Evolutionary conservation across 2,329 filamentous ascomycete species (phyloP), one percentile per base, ranked within the genome.

Genomic region (Arthrocladium fulminans): DNA sequence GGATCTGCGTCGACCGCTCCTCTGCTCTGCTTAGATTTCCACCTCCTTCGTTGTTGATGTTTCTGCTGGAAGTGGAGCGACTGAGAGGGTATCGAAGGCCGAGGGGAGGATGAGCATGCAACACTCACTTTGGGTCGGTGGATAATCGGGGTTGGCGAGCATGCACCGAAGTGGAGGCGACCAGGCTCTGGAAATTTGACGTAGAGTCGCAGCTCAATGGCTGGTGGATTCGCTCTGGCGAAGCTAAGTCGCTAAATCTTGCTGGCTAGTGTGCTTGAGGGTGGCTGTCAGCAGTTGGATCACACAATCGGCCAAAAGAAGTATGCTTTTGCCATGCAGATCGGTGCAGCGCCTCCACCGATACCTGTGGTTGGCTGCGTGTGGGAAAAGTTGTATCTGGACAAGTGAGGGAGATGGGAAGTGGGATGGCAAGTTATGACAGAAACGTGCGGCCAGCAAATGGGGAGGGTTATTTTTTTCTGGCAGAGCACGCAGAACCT

Each of bases 161-260:
- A 35, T 42, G 39, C 39, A 42, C 39, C 19, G 22, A 42, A 42
- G 39, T 42, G 39, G 39, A 42, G 19, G 39, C 39, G 6, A 3
- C 13, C 24, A 25, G 39, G 3, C n/a, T 42, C 7, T 20, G 20
- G n/a, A 24, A 25, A 42, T n/a, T 23, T 25, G 39, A 23, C 3
- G 9, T 25, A 42, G 39, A 15, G 39, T 20, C 24, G n/a, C 20
- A 35, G 32, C 32, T 35, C 13, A 9, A 8, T 8, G 6, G 6
- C 6, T 15, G 32, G 17, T 15, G 32, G 32, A 6, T n/a, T n/a
- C n/a, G n/a, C n/a, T n/a, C n/a, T n/a, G n/a, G 32, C 17, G 32
- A 35, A 35, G 32, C 32, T 35, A 35, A 15, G 17, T 9, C 13
- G 6, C n/a, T 35, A n/a, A n/a, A n/a, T n/a, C n/a, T n/a, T n/a